These are phyloP conservation scores for Ophiocordyceps camponoti-saundersi DNA, from an alignment of 2,329 filamentous ascomycete genomes.

Conservation along the genomic window DNA sequence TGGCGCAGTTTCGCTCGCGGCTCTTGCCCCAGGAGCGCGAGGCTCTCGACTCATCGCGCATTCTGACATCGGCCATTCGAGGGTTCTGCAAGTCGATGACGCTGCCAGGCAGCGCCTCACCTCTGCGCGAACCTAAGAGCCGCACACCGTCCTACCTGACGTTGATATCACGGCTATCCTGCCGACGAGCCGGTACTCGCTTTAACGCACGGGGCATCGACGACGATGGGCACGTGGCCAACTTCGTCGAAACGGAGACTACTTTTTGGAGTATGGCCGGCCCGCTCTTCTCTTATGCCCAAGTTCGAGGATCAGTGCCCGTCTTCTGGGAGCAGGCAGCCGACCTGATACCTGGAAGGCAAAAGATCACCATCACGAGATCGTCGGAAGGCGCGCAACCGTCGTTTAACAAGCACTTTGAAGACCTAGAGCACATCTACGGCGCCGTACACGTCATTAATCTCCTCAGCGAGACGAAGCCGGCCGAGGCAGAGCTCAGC, in stretches of 20 bases:
- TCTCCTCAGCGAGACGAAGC: slow-evolving; percentile 77
- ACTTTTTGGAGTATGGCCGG: slow-evolving; percentile 70
- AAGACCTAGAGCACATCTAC: slow-evolving; percentile 69
- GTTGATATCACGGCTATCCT: slow-evolving; percentile 81
- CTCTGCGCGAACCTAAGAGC: slow-evolving; percentile 45
- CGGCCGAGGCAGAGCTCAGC: slow-evolving; percentile 71
- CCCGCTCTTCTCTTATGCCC: slow-evolving; percentile 80
- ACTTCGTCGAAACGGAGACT: slow-evolving; percentile 97
- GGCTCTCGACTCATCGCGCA: slow-evolving; percentile 69
- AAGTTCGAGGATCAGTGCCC: slow-evolving; percentile 83
- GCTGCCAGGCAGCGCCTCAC: slow-evolving; percentile 60
- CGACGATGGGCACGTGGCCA: slow-evolving; percentile 92
- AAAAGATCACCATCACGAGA: slow-evolving; percentile 83
- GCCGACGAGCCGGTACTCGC: slow-evolving; percentile 75
- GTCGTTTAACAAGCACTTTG: slow-evolving; percentile 90
- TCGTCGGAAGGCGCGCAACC: slow-evolving; percentile 84
- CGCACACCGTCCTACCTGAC: slow-evolving; percentile 74
- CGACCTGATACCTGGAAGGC: slow-evolving; percentile 75
- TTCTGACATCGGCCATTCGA: slow-evolving; percentile 84
- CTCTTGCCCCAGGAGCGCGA: slow-evolving; percentile 59
- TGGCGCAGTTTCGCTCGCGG: slow-evolving; percentile 75
- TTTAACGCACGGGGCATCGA: slow-evolving; percentile 98
- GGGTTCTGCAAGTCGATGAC: slow-evolving; percentile 82
- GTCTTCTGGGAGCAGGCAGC: slow-evolving; percentile 94
- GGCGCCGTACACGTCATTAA: slow-evolving; percentile 88